phyloP scores from a whole-genome alignment of 768 basidiomycete genomes.

The Cubamyces sp. region DNA sequence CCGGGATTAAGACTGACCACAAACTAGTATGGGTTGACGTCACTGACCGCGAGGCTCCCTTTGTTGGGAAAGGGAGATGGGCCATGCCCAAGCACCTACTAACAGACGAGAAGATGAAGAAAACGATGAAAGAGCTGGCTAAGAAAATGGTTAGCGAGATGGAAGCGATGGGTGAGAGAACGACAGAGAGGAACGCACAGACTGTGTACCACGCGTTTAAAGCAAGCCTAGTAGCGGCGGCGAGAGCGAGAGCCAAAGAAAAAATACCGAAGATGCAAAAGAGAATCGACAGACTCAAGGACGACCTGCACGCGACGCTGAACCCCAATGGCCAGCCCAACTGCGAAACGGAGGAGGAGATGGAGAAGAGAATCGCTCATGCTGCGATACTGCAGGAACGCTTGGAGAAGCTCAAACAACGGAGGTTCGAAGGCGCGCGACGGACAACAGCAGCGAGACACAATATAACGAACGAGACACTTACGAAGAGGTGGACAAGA shows the following conservation, averaged over 20 bases:
- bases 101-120: not conserved
- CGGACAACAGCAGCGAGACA: not conserved
- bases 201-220: not conserved
- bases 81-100: not conserved
- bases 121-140: not conserved
- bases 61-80: slow-evolving; percentile 19
- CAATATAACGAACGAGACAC: not conserved
- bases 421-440: not conserved
- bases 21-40: not conserved
- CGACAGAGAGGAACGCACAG: not conserved
- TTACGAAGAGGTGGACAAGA: not conserved
- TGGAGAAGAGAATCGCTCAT: no score
- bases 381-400: not conserved
- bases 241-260: not conserved
- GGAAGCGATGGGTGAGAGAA: not conserved
- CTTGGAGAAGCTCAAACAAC: not conserved
- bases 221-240: not conserved
- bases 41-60: not conserved
- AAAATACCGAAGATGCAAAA: not conserved
- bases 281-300: not conserved
- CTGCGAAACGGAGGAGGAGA: not conserved
- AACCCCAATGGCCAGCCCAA: not conserved
- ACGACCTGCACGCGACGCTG: not conserved
- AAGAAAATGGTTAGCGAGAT: not conserved
- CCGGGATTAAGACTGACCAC: slow-evolving; percentile 7